phyloP scores from a whole-genome alignment of 768 basidiomycete species.

The Naganishia friedmannii region DNA sequence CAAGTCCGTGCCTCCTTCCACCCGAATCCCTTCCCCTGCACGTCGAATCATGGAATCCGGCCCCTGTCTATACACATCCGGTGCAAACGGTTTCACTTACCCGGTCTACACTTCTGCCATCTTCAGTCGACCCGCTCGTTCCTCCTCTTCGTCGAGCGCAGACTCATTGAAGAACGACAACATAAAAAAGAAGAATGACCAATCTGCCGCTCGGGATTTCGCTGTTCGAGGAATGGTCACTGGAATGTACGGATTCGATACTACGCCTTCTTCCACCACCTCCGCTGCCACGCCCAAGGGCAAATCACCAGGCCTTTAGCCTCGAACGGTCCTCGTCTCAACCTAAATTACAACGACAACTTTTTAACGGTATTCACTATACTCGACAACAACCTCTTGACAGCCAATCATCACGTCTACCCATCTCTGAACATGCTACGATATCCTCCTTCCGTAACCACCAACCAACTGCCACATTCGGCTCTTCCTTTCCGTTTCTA shows the following conservation, averaged over 20 bases:
- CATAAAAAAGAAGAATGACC: not conserved
- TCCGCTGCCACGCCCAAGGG: not conserved
- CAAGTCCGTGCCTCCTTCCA: not conserved
- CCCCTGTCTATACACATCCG: not conserved
- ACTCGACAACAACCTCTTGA: not conserved
- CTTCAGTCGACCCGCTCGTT: not conserved
- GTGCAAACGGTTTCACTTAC: not conserved
- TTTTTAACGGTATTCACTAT: not conserved
- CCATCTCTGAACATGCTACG: not conserved
- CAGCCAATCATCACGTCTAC: not conserved
- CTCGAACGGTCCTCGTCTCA: not conserved
- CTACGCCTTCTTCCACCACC: not conserved
- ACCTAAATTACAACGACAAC: constrained; percentile 1
- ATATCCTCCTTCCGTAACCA: not conserved
- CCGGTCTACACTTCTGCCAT: not conserved
- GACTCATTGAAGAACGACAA: not conserved
- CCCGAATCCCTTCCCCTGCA: constrained; percentile 5
- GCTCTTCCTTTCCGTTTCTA: constrained; percentile 1
- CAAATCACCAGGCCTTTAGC: not conserved
- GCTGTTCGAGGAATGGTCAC: constrained; percentile 8
- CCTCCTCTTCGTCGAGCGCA: not conserved
- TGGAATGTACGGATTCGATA: constrained; percentile 1
- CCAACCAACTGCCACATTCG: not conserved
- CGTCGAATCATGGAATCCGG: constrained; percentile 13
- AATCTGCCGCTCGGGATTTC: not conserved